Percentiles rank a stretch among this genome's conserved stretches.
phyloP scores from a whole-genome alignment of 2,329 filamentous ascomycete genomes.

The Arthrobotrys entomopaga region DNA sequence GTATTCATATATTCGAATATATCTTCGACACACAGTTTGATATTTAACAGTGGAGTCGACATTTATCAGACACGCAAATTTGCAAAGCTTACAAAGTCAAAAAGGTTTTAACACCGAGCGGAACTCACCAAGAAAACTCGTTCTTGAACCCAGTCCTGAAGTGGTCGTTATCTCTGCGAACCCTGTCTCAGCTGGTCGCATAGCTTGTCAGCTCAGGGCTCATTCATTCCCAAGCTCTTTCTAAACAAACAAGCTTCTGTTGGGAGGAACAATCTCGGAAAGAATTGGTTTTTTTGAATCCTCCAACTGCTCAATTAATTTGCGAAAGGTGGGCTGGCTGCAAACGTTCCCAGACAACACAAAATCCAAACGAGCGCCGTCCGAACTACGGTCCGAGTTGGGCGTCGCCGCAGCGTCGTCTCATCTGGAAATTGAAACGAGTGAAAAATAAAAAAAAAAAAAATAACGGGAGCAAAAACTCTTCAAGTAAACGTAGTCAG shows the following conservation, averaged over 20 bases:
- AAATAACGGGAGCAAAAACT: constrained; percentile 5
- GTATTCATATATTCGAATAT: not conserved
- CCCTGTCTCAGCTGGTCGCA: constrained; percentile 36
- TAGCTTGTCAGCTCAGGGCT: constrained; percentile 6
- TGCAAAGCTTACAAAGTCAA: no score
- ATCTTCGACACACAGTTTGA: no score
- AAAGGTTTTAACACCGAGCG: constrained; percentile 13
- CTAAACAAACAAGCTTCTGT: constrained; percentile 37
- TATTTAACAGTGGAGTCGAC: no score
- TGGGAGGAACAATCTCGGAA: constrained; percentile 51
- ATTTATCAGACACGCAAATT: not conserved
- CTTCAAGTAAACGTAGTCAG: no score
- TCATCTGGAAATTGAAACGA: constrained; percentile 8
- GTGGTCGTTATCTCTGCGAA: constrained; percentile 1
- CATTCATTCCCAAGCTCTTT: no score
- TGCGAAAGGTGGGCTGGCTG: constrained; percentile 1
- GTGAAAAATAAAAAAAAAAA: constrained; percentile 3
- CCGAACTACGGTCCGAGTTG: constrained; percentile 11
- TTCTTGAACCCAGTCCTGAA: constrained; percentile 29
- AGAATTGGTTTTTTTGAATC: constrained; percentile 27
- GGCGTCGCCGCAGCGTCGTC: constrained; percentile 1
- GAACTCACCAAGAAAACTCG: constrained; percentile 35
- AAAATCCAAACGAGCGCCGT: not conserved
- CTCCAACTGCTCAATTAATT: no score
- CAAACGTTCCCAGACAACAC: constrained; percentile 41